phyloP scores from a whole-genome alignment of 345 rosid genomes.

The Orychophragmus violaceus region DNA sequence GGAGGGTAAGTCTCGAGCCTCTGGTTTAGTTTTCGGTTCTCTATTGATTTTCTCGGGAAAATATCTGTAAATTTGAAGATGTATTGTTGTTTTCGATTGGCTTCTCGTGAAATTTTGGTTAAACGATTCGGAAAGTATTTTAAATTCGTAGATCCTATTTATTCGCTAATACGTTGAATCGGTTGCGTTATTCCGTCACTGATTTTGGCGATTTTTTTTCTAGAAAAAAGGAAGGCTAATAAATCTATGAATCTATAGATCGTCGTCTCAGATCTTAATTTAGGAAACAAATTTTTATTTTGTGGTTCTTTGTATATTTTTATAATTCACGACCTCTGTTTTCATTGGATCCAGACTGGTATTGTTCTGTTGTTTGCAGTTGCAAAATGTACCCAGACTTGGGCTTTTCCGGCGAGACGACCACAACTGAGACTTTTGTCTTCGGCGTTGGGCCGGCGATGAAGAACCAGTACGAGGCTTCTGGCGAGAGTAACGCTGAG shows the following conservation, averaged over 20 bases:
- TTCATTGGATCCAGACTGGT: neutral
- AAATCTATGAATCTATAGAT: too few species aligned
- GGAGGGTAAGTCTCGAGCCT: constrained; percentile 41
- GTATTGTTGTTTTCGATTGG: neutral
- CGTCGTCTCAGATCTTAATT: too few species aligned
- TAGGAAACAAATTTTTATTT: neutral
- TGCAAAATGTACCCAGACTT: constrained; percentile 33
- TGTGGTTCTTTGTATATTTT: neutral
- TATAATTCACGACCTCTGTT: neutral
- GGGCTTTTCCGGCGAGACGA: constrained; percentile 38
- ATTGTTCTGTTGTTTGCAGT: neutral
- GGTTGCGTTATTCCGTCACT: too few species aligned
- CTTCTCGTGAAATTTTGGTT: neutral
- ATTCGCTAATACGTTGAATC: too few species aligned
- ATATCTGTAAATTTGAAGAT: neutral
- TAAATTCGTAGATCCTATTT: too few species aligned
- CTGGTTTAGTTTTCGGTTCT: neutral
- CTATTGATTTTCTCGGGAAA: neutral
- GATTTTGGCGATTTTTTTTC: too few species aligned
- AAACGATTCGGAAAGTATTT: too few species aligned
- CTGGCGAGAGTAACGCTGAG: constrained; percentile 45
- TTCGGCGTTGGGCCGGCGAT: constrained; percentile 45
- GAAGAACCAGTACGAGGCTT: constrained; percentile 43
- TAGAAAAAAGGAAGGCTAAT: too few species aligned
- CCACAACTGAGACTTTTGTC: constrained; percentile 42